Conservation (phyloP, 257 asterid genomes). For the Solanum medicagineum region DNA sequence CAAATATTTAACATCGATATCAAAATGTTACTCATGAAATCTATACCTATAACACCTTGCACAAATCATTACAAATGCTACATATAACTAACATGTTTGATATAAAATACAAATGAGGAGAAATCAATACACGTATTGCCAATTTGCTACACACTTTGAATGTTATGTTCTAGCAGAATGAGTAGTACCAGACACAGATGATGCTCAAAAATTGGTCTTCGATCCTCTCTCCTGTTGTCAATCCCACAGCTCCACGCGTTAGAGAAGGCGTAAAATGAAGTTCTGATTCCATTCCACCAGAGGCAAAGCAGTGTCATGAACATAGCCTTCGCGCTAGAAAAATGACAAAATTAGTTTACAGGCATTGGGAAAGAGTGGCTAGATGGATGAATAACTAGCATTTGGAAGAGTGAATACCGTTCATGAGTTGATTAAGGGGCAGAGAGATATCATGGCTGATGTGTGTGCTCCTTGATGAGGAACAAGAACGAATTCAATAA, state of each 20-base stretch:
- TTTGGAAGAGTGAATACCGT: background rate
- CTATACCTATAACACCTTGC: background rate
- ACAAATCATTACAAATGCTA: background rate
- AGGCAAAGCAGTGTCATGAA: background rate
- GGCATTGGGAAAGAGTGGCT: too few species aligned
- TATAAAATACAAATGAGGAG: background rate
- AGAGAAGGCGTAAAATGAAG: background rate
- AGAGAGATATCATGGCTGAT: background rate
- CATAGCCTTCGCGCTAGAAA: background rate
- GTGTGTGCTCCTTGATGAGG: background rate
- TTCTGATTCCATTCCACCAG: background rate
- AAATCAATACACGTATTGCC: background rate
- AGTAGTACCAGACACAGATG: background rate
- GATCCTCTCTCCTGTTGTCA: background rate
- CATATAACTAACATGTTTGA: background rate
- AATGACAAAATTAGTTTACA: too few species aligned
- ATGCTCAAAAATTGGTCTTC: background rate
- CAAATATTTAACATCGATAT: background rate
- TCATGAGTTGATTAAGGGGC: background rate
- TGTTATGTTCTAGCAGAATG: background rate
- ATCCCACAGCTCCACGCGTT: background rate
- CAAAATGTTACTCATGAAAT: background rate
- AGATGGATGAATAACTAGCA: background rate
- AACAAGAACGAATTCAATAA: background rate
- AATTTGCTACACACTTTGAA: background rate